A percentile compares a stretch with the other conserved stretches of the same genome.
These are phyloP conservation scores for Heritiera littoralis DNA, from an alignment of 345 rosid genomes.

Conservation along the genomic window DNA sequence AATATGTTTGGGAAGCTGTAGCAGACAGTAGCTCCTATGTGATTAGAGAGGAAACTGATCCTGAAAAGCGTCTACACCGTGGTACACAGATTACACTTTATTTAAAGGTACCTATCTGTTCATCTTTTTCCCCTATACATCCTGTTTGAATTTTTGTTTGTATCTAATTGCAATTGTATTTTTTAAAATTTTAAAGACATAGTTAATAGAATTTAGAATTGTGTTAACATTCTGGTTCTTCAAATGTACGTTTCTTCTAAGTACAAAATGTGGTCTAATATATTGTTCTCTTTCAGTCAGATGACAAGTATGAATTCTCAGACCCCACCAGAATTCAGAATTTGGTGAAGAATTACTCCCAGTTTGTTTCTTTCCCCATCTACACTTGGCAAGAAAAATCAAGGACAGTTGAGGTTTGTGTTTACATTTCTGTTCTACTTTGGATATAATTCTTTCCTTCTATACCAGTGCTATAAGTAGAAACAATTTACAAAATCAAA, in stretches of 20 bases:
- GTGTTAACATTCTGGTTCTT: neutral
- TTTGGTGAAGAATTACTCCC: conserved; percentile 91
- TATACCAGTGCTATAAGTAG: neutral
- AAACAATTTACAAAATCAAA: neutral
- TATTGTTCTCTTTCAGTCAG: conserved; percentile 50
- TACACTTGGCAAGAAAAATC: conserved; percentile 95
- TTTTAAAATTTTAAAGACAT: neutral
- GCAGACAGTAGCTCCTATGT: conserved; percentile 88
- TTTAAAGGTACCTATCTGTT: conserved; percentile 52
- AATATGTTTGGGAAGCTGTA: conserved; percentile 84
- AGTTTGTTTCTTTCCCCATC: conserved; percentile 92
- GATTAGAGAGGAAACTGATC: conserved; percentile 82
- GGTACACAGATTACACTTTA: conserved; percentile 90
- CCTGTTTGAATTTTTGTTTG: neutral
- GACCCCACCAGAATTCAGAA: conserved; percentile 73
- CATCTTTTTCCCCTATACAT: neutral
- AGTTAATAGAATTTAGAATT: neutral
- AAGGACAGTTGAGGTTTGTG: conserved; percentile 77
- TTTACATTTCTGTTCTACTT: neutral
- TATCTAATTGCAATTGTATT: neutral
- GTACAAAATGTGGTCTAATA: neutral
- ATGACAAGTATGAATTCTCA: conserved; percentile 87
- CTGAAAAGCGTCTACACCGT: conserved; percentile 67
- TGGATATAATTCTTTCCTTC: neutral
- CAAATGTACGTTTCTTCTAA: neutral